These are phyloP conservation scores for Ogataea trehalophila DNA, from an alignment of 805 yeast species.

Conservation along the genomic window DNA sequence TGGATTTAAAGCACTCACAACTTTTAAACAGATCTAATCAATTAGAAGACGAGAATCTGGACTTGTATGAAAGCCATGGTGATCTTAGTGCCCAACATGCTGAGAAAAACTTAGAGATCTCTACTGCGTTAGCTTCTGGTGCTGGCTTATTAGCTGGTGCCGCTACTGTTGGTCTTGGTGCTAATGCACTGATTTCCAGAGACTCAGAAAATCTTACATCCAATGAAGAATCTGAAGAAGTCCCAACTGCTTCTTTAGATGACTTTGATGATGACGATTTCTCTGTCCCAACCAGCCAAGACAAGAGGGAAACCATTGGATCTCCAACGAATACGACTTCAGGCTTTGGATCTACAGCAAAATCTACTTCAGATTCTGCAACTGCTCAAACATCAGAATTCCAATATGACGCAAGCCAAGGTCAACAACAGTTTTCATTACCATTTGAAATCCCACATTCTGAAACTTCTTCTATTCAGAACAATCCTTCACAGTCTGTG, in stretches of 20 bases:
- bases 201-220: background rate
- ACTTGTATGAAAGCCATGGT: conserved; percentile 33
- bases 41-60: conserved; percentile 36
- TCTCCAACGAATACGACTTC: conserved; percentile 20
- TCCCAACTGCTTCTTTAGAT: conserved; percentile 30
- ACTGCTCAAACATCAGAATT: conserved; percentile 44
- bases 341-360: conserved; percentile 17
- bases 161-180: conserved; percentile 17
- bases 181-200: background rate
- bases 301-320: conserved; percentile 12
- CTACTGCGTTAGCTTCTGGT: conserved; percentile 26
- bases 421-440: conserved; percentile 24
- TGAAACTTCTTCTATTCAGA: conserved; percentile 84
- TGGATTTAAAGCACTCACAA: conserved; percentile 22
- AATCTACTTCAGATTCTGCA: conserved; percentile 35
- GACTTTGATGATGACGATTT: conserved; percentile 26
- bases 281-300: conserved; percentile 14
- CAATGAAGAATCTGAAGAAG: conserved; percentile 18
- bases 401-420: conserved; percentile 24
- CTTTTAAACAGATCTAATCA: conserved; percentile 17
- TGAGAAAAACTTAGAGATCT: conserved; percentile 27
- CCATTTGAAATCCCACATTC: conserved; percentile 67
- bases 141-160: conserved; percentile 21
- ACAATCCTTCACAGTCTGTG: conserved; percentile 87
- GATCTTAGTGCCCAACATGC: conserved; percentile 29